Evolutionary conservation across 2,329 filamentous ascomycete species (phyloP), one percentile per base, ranked within the genome.

Genomic region (Colletotrichum sansevieriae): DNA sequence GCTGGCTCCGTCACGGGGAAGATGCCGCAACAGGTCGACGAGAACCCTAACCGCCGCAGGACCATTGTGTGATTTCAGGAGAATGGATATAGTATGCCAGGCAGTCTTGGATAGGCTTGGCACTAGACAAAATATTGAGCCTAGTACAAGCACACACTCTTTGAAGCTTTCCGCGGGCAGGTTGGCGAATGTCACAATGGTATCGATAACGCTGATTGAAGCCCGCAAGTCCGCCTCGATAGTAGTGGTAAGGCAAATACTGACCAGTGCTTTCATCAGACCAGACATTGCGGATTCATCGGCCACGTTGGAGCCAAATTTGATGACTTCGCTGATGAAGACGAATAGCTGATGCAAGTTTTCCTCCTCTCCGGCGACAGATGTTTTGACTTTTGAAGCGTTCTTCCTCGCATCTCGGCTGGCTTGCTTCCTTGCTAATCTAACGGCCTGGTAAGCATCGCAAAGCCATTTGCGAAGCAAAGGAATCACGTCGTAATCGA

Each of bases 61-160:
- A 20, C 91, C 91, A 71, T 93, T 88, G 75, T 94, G 91, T 1
- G 92, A 94, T 73, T 85, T 89, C 81, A 90, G 91, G 0, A 95
- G 82, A 71, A 93, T 91, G 74, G 87, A 85, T 37, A 94, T 82
- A 0, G 90, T 90, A 70, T 88, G 87, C 91, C 92, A 94, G 3
- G 91, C 86, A 46, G 87, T 84, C 70, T 90, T 88, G 66, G 88
- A 83, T 11, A 92, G 83, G 52, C 80, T 82, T 12, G 82, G 80
- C 2, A 94, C 87, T 58, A 92, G 83, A 70, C 87, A 89, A 76
- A 91, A 91, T 68, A 94, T 91, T 46, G 90, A 91, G 73, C 91
- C 91, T 61, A 95, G 82, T 3, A 94, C 87, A 70, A 91, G 88
- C 41, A 95, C 84, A 74, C 90, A 93, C 39, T 86, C 84, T 72